Percentiles rank a stretch among this genome's conserved stretches.
These are phyloP conservation scores for Phytophthora ramorum DNA, from an alignment of 352 stramenopile species.

Conservation along the genomic window DNA sequence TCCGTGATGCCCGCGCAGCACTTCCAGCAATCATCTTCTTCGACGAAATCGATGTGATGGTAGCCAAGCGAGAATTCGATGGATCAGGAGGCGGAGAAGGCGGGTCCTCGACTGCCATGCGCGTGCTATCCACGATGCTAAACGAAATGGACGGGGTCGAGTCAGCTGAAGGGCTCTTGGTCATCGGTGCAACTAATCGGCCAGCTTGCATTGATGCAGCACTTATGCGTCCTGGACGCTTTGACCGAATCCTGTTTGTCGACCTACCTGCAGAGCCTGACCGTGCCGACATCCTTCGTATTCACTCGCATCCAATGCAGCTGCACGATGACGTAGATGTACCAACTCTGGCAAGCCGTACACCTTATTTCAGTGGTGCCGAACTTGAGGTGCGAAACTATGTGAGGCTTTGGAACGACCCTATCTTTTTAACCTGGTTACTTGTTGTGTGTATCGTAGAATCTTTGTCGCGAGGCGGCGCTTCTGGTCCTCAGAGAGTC, in stretches of 20 bases:
- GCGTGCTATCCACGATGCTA: slow-evolving; percentile 97
- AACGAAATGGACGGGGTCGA: slow-evolving; percentile 98
- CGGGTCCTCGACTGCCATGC: slow-evolving; percentile 73
- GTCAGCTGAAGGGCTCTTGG: slow-evolving; percentile 93
- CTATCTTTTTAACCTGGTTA: slow-evolving; percentile 5
- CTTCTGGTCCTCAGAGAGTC: slow-evolving; percentile 77
- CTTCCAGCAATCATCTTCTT: slow-evolving; percentile 94
- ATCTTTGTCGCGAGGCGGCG: slow-evolving; percentile 87
- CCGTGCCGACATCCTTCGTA: slow-evolving; percentile 74
- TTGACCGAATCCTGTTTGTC: slow-evolving; percentile 97
- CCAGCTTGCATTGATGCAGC: slow-evolving; percentile 98
- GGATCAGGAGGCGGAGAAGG: slow-evolving; percentile 39
- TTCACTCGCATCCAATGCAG: slow-evolving; percentile 75
- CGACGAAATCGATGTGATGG: slow-evolving; percentile 90
- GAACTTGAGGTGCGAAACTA: slow-evolving; percentile 80
- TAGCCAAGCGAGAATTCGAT: slow-evolving; percentile 81
- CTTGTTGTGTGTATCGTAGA: slow-evolving; percentile 48
- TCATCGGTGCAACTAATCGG: slow-evolving; percentile 98
- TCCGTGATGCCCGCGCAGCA: slow-evolving; percentile 76
- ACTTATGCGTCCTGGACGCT: slow-evolving; percentile 95
- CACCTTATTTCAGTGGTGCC: slow-evolving; percentile 81
- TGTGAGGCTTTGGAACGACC: neutral
- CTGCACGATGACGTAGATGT: slow-evolving; percentile 75
- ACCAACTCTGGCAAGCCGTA: slow-evolving; percentile 51
- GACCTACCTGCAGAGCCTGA: slow-evolving; percentile 80